Base-by-base conservation (phyloP, 1,284 basidiomycete species). In the Ganoderma lingzhi region DNA sequence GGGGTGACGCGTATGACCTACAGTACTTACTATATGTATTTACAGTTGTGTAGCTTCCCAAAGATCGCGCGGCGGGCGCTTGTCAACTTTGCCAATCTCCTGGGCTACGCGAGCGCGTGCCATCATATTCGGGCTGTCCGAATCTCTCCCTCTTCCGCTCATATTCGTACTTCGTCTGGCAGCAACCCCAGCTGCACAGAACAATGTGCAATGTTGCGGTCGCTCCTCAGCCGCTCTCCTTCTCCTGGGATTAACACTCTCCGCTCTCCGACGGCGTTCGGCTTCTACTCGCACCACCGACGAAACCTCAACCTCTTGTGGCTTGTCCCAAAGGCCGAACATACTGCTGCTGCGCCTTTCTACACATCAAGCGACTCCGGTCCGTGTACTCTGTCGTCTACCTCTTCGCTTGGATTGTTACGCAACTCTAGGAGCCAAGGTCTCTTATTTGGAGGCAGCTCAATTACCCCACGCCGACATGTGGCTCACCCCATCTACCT, bases 181-280 rank as follows among this genome's bases (percentile, higher is more conserved):
- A 42, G 59, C 59, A 28, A 23, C 59, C 6, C 39, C 39, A n/a
- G 48, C 65, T 65, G 56, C 61, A 41, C 14, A 41, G 64, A 70
- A 76, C 76, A 64, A 79, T 79, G 78, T 76, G 67, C 77, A 56
- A 79, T 79, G 78, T 73, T 77, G 67, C 74, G 75, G 62, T 72
- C 72, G 70, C 60, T 71, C 4, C 56, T 73, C 35, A 73, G 75
- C 60, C 71, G 63, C 60, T 60, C 67, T 45, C 58, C 64, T 44
- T 14, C 37, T 51, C 28, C 30, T 3, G 37, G 17, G 48, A 51
- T 28, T 51, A 51, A 51, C 23, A 30, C 56, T 17, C 23, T 39
- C 23, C 59, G 23, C 59, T 39, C 19, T 37, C 32, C 35, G 35
- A 28, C 23, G 6, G 23, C 39, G 8, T 39, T 30, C 1, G 12